Conservation (phyloP, 345 rosid species). For the Eucalyptus erythrocorys region DNA sequence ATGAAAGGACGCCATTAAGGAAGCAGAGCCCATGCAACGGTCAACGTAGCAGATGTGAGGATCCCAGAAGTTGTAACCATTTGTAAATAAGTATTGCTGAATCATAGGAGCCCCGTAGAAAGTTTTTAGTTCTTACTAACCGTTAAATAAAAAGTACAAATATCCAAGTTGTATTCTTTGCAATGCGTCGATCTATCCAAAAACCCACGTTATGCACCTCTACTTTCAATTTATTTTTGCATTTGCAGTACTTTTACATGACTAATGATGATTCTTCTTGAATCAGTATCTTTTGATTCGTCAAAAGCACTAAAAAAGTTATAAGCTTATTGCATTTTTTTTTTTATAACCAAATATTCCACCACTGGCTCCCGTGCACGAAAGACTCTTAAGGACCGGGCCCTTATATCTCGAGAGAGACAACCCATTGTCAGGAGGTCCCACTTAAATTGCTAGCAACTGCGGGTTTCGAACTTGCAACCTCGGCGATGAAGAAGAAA, state of each 20-base stretch:
- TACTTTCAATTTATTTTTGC: neutral
- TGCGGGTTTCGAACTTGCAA: too few species aligned
- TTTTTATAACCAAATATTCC: too few species aligned
- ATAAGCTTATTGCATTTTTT: too few species aligned
- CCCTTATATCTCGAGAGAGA: too few species aligned
- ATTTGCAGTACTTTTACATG: neutral
- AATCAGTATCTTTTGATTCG: neutral
- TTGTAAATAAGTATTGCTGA: neutral
- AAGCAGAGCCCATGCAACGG: neutral
- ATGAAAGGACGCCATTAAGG: neutral
- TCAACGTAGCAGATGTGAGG: neutral
- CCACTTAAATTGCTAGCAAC: too few species aligned
- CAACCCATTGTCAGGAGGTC: too few species aligned
- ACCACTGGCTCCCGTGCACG: too few species aligned
- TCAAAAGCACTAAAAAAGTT: too few species aligned
- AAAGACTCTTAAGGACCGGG: too few species aligned
- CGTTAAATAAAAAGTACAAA: neutral
- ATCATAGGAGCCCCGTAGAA: accelerated
- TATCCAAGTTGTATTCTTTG: neutral
- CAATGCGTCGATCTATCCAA: neutral
- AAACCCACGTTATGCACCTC: neutral
- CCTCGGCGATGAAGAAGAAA: too few species aligned
- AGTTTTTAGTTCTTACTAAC: accelerated
- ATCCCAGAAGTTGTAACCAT: neutral
- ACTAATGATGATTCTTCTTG: neutral